These are phyloP conservation scores for Pilobolus umbonatus DNA, from an alignment of 192 early-diverging fungal species.

Conservation along the genomic window DNA sequence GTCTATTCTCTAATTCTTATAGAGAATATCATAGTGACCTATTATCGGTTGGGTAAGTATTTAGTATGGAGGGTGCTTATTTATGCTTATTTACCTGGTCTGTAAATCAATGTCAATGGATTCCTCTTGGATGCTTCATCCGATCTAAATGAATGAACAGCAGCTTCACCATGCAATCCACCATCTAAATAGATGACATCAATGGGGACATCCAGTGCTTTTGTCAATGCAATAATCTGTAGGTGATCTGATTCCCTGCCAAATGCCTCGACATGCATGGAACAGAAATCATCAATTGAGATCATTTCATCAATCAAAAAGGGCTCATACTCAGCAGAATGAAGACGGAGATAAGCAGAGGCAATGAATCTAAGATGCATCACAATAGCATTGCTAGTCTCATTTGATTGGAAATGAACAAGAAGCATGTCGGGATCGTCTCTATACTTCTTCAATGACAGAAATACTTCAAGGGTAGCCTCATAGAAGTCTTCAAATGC, in stretches of 20 bases:
- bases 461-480: conserved; percentile 40
- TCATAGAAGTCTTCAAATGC: conserved; percentile 56
- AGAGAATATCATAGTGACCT: too few relatives aligned
- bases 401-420: conserved; percentile 47
- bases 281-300: conserved; percentile 52
- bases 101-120: conserved; percentile 45
- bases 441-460: conserved; percentile 19
- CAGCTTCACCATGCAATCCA: conserved; percentile 48
- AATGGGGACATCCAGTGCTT: conserved; percentile 56
- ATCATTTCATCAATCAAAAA: conserved; percentile 50
- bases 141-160: conserved; percentile 73
- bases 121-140: conserved; percentile 28
- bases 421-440: conserved; percentile 39
- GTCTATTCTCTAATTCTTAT: too few relatives aligned
- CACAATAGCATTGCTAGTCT: conserved; percentile 55
- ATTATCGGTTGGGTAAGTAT: too few relatives aligned
- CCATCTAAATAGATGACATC: conserved; percentile 69
- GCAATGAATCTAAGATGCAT: conserved; percentile 52
- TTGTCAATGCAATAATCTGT: conserved; percentile 72
- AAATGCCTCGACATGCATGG: conserved; percentile 52
- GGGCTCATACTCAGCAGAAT: conserved; percentile 53
- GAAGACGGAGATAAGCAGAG: conserved; percentile 51
- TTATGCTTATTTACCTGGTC: too few relatives aligned
- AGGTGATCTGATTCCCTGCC: conserved; percentile 74
- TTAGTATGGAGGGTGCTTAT: too few relatives aligned